These are phyloP conservation scores for Mortierella sp. DNA, from an alignment of 371 early-diverging fungal genomes.

Conservation along the genomic window DNA sequence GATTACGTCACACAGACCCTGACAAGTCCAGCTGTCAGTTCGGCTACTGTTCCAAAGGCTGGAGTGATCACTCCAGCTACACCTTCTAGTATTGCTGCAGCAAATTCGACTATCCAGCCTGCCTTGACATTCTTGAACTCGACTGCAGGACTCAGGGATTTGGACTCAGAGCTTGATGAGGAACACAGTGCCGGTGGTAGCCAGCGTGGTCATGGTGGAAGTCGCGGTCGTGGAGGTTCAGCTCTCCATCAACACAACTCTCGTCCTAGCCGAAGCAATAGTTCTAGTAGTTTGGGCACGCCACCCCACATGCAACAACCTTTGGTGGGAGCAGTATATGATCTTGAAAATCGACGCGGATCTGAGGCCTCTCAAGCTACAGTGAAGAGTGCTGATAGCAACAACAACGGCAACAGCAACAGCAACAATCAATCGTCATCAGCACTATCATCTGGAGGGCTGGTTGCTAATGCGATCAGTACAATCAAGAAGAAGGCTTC, in stretches of 20 bases:
- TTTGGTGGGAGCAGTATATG: constrained; percentile 8
- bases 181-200: background rate
- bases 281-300: background rate
- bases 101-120: constrained; percentile 11
- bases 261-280: constrained; percentile 20
- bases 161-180: constrained; percentile 10
- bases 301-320: constrained; percentile 6
- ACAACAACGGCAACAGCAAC: background rate
- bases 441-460: constrained; percentile 1
- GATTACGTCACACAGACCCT: background rate
- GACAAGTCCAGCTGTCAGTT: background rate
- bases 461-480: constrained; percentile 22
- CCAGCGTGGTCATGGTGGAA: background rate
- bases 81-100: background rate
- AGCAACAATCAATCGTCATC: too few species aligned
- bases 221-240: background rate
- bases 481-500: constrained; percentile 39
- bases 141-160: constrained; percentile 29
- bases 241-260: background rate
- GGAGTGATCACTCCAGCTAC: background rate
- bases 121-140: constrained; percentile 30
- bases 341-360: constrained; percentile 13
- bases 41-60: background rate
- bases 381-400: background rate
- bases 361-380: constrained; percentile 31